Evolutionary conservation across 768 basidiomycete species (phyloP).

Genomic region (Pleurotus tuber-regium): DNA sequence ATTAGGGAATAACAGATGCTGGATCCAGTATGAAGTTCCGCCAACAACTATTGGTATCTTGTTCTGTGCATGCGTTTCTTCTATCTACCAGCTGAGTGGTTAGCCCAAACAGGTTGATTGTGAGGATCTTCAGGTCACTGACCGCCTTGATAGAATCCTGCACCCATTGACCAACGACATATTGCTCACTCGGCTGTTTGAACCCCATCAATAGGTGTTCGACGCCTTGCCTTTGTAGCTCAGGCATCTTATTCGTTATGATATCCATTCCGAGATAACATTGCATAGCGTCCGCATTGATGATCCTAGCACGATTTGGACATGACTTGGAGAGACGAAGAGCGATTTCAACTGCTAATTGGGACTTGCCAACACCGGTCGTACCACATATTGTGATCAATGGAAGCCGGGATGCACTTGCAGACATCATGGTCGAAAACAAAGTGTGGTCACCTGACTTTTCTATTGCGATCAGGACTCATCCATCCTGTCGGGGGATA

Average conservation of each 20-base stretch:
- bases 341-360: conserved; percentile 86
- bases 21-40: conserved; percentile 97
- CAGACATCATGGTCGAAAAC: conserved; percentile 1
- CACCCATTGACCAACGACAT: conserved; percentile 86
- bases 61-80: conserved; percentile 59
- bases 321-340: conserved; percentile 44
- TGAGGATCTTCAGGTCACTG: conserved; percentile 26
- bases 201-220: conserved; percentile 90
- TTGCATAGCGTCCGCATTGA: conserved; percentile 99
- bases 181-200: conserved; percentile 84
- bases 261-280: conserved; percentile 89
- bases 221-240: conserved; percentile 72
- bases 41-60: conserved; percentile 89
- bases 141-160: conserved; percentile 77
- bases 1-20: conserved; percentile 90
- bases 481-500: conserved; percentile 58
- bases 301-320: conserved; percentile 69
- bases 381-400: conserved; percentile 89
- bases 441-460: background rate
- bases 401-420: conserved; percentile 47
- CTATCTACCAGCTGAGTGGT: conserved; percentile 49
- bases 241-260: conserved; percentile 90
- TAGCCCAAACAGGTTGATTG: conserved; percentile 5
- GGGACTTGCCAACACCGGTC: conserved; percentile 95
- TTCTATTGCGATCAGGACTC: conserved; percentile 8